Percentiles rank a stretch among this genome's conserved stretches.
These are phyloP conservation scores for Delitschia confertaspora DNA, from an alignment of 495 filamentous ascomycete genomes.

Conservation along the genomic window DNA sequence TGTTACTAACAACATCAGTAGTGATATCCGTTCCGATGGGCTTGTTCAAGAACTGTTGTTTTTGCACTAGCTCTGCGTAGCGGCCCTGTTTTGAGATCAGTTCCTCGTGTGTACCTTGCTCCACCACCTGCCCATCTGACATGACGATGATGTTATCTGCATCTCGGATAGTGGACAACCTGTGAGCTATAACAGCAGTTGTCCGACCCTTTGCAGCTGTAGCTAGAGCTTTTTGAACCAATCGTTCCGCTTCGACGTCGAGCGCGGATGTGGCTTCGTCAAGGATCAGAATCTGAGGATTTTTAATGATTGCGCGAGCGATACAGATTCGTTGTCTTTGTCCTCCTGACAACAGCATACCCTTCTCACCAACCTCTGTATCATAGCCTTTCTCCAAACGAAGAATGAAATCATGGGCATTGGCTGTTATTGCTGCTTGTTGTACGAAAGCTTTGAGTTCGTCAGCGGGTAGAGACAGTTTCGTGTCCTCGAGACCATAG, in stretches of 20 bases:
- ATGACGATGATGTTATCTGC: constrained; percentile 96
- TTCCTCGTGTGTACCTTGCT: constrained; percentile 74
- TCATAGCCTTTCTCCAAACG: constrained; percentile 82
- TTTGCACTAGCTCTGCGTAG: constrained; percentile 72
- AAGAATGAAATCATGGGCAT: constrained; percentile 84
- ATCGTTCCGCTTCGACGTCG: constrained; percentile 92
- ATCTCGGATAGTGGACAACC: constrained; percentile 84
- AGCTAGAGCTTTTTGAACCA: constrained; percentile 89
- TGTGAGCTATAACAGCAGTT: constrained; percentile 92
- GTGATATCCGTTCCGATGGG: too few species aligned
- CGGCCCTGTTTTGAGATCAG: constrained; percentile 52
- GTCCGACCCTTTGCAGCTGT: constrained; percentile 81
- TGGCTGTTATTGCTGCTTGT: constrained; percentile 80
- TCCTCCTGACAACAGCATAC: constrained; percentile 84
- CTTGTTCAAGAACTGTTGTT: neutral
- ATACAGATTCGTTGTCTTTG: constrained; percentile 92
- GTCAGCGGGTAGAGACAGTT: constrained; percentile 22
- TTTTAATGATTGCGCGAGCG: constrained; percentile 81
- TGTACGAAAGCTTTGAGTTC: constrained; percentile 45
- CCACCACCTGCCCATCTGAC: constrained; percentile 72
- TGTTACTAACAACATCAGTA: constrained; percentile 2
- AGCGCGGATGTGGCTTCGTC: constrained; percentile 92
- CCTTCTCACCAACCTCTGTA: constrained; percentile 91
- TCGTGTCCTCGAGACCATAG: constrained; percentile 80
- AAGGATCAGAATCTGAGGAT: constrained; percentile 90